Conservation (phyloP, 768 basidiomycete species). For the Asterophora lycoperdoides region DNA sequence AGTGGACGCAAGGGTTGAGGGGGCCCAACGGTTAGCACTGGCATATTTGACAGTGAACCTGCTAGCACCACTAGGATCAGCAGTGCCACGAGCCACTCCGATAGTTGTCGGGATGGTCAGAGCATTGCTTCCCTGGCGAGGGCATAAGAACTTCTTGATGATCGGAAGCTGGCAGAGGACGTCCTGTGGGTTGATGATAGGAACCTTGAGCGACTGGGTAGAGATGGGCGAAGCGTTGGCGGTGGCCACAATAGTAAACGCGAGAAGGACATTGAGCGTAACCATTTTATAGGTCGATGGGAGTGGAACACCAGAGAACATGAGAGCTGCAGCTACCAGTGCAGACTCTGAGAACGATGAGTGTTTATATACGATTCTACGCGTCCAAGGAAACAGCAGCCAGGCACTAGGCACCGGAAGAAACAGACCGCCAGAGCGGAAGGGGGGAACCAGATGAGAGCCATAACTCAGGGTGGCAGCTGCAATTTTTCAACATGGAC, state of each 20-base stretch:
- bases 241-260: conserved; percentile 27
- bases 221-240: conserved; percentile 28
- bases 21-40: conserved; percentile 54
- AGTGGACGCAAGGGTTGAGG: conserved; percentile 45
- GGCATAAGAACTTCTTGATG: conserved; percentile 39
- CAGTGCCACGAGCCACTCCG: conserved; percentile 52
- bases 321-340: conserved; percentile 16
- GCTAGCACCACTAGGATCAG: conserved; percentile 43
- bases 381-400: background rate
- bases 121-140: conserved; percentile 25
- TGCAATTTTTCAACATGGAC: conserved; percentile 16
- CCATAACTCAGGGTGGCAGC: conserved; percentile 12
- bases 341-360: conserved; percentile 12
- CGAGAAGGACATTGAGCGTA: conserved; percentile 28
- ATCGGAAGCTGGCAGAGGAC: conserved; percentile 46
- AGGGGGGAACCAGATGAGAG: conserved; percentile 5
- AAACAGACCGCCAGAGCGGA: conserved; percentile 8
- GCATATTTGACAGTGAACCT: conserved; percentile 70
- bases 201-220: conserved; percentile 26
- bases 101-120: conserved; percentile 41
- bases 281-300: conserved; percentile 26
- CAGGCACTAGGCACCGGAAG: conserved; percentile 20
- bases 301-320: conserved; percentile 16
- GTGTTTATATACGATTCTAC: conserved; percentile 15
- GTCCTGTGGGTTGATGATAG: conserved; percentile 33